Percentiles rank a stretch among this genome's conserved stretches.
phyloP scores from a whole-genome alignment of 2,329 filamentous ascomycete species.

The Sphaerulina musiva region DNA sequence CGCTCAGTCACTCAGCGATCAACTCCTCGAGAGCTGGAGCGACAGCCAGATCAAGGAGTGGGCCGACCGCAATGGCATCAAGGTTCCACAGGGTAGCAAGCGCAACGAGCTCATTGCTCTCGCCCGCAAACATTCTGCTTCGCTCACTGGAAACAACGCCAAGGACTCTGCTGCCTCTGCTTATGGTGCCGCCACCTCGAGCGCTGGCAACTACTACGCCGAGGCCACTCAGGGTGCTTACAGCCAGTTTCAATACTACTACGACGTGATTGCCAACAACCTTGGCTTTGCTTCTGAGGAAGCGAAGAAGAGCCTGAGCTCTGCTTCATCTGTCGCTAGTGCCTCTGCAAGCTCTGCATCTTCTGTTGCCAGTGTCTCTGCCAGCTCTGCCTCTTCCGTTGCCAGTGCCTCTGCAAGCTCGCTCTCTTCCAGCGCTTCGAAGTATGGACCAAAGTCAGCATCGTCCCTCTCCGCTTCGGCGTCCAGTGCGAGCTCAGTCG shows the following conservation, averaged over 20 bases:
- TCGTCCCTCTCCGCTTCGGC: slow-evolving; percentile 26
- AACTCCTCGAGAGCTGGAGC: slow-evolving; percentile 82
- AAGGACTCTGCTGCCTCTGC: slow-evolving; percentile 32
- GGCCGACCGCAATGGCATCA: slow-evolving; percentile 81
- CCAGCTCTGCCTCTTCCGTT: slow-evolving; percentile 25
- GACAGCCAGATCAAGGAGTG: slow-evolving; percentile 88
- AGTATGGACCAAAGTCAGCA: slow-evolving; percentile 26
- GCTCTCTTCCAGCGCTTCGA: slow-evolving; percentile 30
- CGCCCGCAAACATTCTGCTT: slow-evolving; percentile 76
- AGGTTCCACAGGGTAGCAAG: slow-evolving; percentile 86
- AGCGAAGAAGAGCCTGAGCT: slow-evolving; percentile 33
- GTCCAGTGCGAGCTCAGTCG: slow-evolving; percentile 30
- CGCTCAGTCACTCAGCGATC: slow-evolving; percentile 70
- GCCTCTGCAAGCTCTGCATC: slow-evolving; percentile 20
- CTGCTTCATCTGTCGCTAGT: slow-evolving; percentile 28
- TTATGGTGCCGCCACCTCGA: slow-evolving; percentile 43
- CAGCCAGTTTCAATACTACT: slow-evolving; percentile 31
- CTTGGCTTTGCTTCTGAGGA: slow-evolving; percentile 40
- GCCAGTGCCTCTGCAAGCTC: slow-evolving; percentile 31
- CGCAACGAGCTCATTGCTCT: slow-evolving; percentile 83
- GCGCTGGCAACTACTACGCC: slow-evolving; percentile 67
- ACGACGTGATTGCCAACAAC: slow-evolving; percentile 42
- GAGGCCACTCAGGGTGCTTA: slow-evolving; percentile 63
- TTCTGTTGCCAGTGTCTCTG: slow-evolving; percentile 26
- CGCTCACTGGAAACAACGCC: slow-evolving; percentile 55